A percentile compares a stretch with the other conserved stretches of the same genome.
Evolutionary conservation across 495 filamentous ascomycete species (phyloP).

Genomic region (Penicillium mononematosum): DNA sequence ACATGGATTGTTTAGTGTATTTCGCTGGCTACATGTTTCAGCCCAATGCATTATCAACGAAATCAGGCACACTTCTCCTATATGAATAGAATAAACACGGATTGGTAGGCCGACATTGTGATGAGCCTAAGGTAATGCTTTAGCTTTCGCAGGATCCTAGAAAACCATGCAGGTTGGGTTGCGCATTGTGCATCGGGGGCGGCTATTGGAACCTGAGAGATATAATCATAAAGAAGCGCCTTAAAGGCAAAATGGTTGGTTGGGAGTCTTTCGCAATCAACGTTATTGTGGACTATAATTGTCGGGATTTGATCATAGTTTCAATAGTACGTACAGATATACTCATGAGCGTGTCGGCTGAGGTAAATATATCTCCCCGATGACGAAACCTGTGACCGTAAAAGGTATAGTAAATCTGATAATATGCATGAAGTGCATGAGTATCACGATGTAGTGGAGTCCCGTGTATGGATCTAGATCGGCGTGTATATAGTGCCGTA

Average conservation of each 20-base stretch:
- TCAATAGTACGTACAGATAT: not conserved
- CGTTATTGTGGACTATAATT: not conserved
- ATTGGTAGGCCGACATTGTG: constrained; percentile 17
- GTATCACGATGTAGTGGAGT: not conserved
- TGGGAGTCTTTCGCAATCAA: not conserved
- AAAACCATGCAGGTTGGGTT: constrained; percentile 12
- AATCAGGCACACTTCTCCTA: not conserved
- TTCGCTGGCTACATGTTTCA: not conserved
- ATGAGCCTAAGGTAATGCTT: constrained; percentile 1
- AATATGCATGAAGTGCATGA: constrained; percentile 6
- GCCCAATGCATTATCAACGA: not conserved
- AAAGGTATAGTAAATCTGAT: not conserved
- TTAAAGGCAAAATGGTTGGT: not conserved
- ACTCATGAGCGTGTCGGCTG: not conserved
- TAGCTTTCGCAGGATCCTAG: not conserved
- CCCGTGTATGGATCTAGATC: not conserved
- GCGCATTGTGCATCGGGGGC: not conserved
- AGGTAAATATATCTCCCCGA: not conserved
- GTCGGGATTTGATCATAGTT: not conserved
- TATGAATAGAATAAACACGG: constrained; percentile 1
- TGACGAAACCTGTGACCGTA: not conserved
- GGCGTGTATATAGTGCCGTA: not conserved
- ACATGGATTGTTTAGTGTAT: not conserved
- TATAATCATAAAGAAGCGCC: constrained; percentile 5
- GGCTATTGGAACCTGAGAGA: constrained; percentile 8